Evolutionary conservation across 805 yeast species (phyloP), one percentile per base, ranked within the genome.

Genomic region (Ogataea saltuana): DNA sequence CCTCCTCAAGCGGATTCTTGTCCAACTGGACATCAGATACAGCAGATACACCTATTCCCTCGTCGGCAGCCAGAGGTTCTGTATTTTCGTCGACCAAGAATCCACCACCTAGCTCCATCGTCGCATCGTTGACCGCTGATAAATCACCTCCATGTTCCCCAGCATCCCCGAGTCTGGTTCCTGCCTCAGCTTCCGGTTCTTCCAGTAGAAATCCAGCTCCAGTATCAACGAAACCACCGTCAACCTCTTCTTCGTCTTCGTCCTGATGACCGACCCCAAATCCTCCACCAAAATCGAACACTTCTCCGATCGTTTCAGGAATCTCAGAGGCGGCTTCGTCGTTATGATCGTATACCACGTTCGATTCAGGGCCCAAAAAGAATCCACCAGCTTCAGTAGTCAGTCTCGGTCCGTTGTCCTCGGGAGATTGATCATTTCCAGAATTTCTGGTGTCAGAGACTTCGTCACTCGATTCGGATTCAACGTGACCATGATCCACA

Each of bases 401-500:
- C n/a, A n/a, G n/a, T n/a, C n/a, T n/a, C n/a, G n/a, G n/a, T n/a
- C n/a, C n/a, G n/a, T n/a, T n/a, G n/a, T n/a, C n/a, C n/a, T n/a
- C n/a, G n/a, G n/a, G n/a, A n/a, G n/a, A n/a, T n/a, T n/a, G n/a
- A n/a, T n/a, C n/a, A n/a, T n/a, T n/a, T n/a, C n/a, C n/a, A n/a
- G n/a, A n/a, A n/a, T n/a, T n/a, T n/a, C n/a, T n/a, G n/a, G n/a
- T n/a, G n/a, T n/a, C n/a, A n/a, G n/a, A n/a, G n/a, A n/a, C n/a
- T n/a, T n/a, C n/a, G n/a, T n/a, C n/a, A n/a, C n/a, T n/a, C n/a
- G n/a, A n/a, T n/a, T n/a, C n/a, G n/a, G n/a, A n/a, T n/a, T 39
- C 50, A 3, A 76, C 51, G 18, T 50, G 54, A 4, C 86, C 85
- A 54, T 80, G 85, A 18, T 65, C 65, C 27, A 45, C 51, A 43